Evolutionary conservation across 2,329 filamentous ascomycete genomes (phyloP), one percentile per base, ranked within the genome.

Genomic region (Rhinocladiella mackenziei): DNA sequence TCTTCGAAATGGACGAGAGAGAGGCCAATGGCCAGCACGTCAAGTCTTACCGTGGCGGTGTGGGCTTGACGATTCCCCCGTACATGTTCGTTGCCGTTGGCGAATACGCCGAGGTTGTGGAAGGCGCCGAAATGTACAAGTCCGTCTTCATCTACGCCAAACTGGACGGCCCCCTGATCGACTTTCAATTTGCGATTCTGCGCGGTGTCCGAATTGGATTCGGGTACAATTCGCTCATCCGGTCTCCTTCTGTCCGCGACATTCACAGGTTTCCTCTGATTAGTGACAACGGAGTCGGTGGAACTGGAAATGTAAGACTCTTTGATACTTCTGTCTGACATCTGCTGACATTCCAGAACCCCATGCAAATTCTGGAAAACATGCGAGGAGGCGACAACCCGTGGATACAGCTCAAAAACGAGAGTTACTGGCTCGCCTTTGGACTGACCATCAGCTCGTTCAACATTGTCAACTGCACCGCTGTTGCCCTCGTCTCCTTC

Each of bases 31-130:
- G n/a, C n/a, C n/a, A n/a, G n/a, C n/a, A n/a, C n/a, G n/a, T n/a
- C n/a, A 56, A 65, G 2, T 61, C 60, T 35, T 72, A 66, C 36
- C 56, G 56, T 2, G 69, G 69, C 1, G 69, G 65, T 1, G 29
- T 68, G 2, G 56, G 60, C 13, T 39, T 73, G 8, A 57, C 58
- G 1, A 65, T 62, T 41, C 25, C 42, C 1, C 61, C 65, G 0
- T 73, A 63, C 22, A 58, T 58, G 9, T 61, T 73, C 50, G 28
- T 62, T 23, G 70, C 68, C 0, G 65, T 63, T 0, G 70, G 69
- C 5, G 64, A 62, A 45, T 72, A 72, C 50, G 65, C 64, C 4
- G 32, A 45, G 11, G 48, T 41, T 0, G 55, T 46, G 2, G 53
- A 47, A 14, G 31, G 13, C 4, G 28, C 26, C 8, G 28, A 17